phyloP scores from a whole-genome alignment of 176 grass and related monocot genomes.

The Ananas comosus region DNA sequence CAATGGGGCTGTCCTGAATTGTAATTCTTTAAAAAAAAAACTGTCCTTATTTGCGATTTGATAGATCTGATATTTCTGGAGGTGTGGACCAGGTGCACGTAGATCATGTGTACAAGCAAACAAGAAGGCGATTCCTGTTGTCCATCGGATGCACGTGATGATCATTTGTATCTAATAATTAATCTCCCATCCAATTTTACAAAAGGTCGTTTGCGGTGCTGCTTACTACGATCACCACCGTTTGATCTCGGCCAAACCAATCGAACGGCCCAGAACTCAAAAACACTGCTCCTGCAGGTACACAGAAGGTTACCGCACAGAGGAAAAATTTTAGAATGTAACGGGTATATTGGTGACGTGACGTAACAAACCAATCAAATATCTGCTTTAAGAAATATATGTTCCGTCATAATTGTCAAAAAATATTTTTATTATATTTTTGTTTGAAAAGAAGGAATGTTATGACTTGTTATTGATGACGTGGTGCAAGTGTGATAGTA shows the following conservation, averaged over 20 bases:
- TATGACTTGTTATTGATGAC: too few species aligned
- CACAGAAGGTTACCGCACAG: neutral
- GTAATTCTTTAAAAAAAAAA: too few species aligned
- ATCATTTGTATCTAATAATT: conserved; percentile 27
- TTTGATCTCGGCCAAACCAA: neutral
- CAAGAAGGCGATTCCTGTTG: conserved; percentile 16
- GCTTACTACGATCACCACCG: neutral
- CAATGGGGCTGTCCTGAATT: neutral
- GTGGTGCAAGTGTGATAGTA: too few species aligned
- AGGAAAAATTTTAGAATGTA: too few species aligned
- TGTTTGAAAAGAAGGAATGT: too few species aligned
- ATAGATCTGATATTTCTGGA: conserved; percentile 6
- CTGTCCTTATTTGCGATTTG: neutral
- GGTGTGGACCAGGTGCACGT: conserved; percentile 17
- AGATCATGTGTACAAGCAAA: conserved; percentile 35
- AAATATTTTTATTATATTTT: too few species aligned
- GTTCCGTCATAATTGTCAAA: too few species aligned
- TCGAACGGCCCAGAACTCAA: neutral
- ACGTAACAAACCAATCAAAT: too few species aligned
- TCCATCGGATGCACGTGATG: conserved; percentile 29
- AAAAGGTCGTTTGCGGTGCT: neutral
- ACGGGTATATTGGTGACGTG: too few species aligned
- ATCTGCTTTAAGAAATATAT: too few species aligned
- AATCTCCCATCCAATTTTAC: conserved; percentile 3
- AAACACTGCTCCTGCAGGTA: neutral